Conservation (phyloP, 2,329 filamentous ascomycete species). For the Clarireedia hainanense region DNA sequence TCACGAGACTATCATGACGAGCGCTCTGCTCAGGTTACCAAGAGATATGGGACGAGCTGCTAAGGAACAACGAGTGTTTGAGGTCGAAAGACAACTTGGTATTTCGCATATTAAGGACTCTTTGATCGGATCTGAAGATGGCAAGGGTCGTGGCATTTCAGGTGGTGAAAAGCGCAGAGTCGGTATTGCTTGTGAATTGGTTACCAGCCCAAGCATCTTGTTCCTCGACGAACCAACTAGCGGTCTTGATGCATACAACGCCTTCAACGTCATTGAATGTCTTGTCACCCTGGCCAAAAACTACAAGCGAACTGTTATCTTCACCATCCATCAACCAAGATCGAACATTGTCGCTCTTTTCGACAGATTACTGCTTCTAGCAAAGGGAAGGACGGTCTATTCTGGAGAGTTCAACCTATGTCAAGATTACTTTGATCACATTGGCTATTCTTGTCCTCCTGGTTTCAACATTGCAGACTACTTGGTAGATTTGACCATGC, state of each 20-base stretch:
- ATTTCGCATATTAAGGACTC: slow-evolving; percentile 93
- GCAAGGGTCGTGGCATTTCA: slow-evolving; percentile 87
- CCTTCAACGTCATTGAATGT: slow-evolving; percentile 96
- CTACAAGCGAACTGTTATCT: slow-evolving; percentile 94
- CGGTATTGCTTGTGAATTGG: slow-evolving; percentile 93
- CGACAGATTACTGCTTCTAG: slow-evolving; percentile 84
- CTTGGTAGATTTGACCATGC: slow-evolving; percentile 95
- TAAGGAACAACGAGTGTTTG: slow-evolving; percentile 87
- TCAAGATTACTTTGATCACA: slow-evolving; percentile 83
- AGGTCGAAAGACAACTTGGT: slow-evolving; percentile 92
- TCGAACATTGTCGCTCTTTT: slow-evolving; percentile 98
- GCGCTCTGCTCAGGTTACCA: slow-evolving; percentile 84
- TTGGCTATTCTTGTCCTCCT: slow-evolving; percentile 87
- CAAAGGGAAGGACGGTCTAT: slow-evolving; percentile 83
- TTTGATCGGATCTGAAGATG: slow-evolving; percentile 91
- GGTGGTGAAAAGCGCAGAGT: slow-evolving; percentile 95
- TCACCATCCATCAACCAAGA: slow-evolving; percentile 95
- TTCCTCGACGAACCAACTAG: slow-evolving; percentile 97
- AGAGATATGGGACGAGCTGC: slow-evolving; percentile 77
- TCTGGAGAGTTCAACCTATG: slow-evolving; percentile 85
- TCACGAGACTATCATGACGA: slow-evolving; percentile 94
- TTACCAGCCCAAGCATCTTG: slow-evolving; percentile 93
- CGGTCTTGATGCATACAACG: slow-evolving; percentile 91
- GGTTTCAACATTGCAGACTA: slow-evolving; percentile 99
- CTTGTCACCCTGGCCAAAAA: slow-evolving; percentile 90